Evolutionary conservation across 176 grass and related monocot species (phyloP).

Genomic region (Chloris gayana): DNA sequence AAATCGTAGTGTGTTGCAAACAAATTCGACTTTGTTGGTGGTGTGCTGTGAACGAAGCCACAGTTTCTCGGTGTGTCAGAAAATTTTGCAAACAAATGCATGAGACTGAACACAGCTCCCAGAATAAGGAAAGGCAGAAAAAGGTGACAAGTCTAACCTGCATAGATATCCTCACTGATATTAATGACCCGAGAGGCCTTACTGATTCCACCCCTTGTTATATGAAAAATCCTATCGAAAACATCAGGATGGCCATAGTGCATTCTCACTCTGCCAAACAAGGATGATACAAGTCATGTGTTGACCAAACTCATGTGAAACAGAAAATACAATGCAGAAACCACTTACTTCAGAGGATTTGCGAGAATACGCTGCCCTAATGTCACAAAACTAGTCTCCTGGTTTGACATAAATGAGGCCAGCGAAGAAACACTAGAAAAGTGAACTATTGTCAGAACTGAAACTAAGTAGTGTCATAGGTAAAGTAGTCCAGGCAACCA

Average conservation of each 20-base stretch:
- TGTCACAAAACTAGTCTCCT: conserved; percentile 96
- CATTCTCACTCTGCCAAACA: conserved; percentile 78
- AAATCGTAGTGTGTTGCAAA: no score
- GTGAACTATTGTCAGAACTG: conserved; percentile 10
- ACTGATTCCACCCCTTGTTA: conserved; percentile 94
- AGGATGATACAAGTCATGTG: neutral
- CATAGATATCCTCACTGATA: conserved; percentile 96
- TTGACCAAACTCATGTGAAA: conserved; percentile 12
- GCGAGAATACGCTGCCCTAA: conserved; percentile 93
- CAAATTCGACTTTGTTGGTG: no score
- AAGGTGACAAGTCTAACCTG: conserved; percentile 55
- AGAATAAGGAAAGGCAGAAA: conserved; percentile 28
- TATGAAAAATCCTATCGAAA: conserved; percentile 98
- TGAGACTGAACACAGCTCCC: neutral
- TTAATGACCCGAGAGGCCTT: conserved; percentile 93
- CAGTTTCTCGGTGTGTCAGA: no score
- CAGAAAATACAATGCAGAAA: conserved; percentile 11
- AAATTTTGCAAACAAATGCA: no score
- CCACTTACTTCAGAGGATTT: conserved; percentile 86
- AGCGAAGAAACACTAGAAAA: conserved; percentile 84
- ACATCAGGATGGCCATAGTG: conserved; percentile 98
- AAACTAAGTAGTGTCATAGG: conserved; percentile 12
- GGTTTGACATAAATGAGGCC: conserved; percentile 93
- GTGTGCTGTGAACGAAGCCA: no score
- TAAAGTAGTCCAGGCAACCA: neutral